Evolutionary conservation across 1,139 yeast genomes (phyloP), one percentile per base, ranked within the genome.

Genomic region (Meyerozyma sp.): DNA sequence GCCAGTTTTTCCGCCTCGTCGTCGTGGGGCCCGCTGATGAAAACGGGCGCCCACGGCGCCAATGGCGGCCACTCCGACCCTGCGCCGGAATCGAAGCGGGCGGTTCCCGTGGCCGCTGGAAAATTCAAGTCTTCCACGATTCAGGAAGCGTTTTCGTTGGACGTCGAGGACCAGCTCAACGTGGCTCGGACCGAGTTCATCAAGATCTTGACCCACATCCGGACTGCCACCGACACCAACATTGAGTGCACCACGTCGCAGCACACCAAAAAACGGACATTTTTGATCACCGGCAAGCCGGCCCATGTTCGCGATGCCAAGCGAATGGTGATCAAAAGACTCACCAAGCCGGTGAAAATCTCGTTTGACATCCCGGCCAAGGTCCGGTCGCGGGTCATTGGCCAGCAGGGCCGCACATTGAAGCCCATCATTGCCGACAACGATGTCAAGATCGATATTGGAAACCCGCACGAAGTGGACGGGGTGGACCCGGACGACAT

Each of bases 191-290:
- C 80, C 21, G 93, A 85, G 55, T 77, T 84, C 49, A 64, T 81
- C 58, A 79, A 81, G 58, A 76, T 84, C 49, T 70, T 89, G 51
- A 72, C 80, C 41, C 66, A 77, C 41, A 79, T 87, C 55, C 83
- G 83, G 62, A 68, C 80, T 48, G 70, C 70, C 36, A 77, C 85
- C 48, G 69, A 74, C 42, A 88, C 91, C 43, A 77, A 80, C 48
- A 80, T 91, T 50, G 96, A 91, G 61, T 86, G 95, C 48, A 88
- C 96, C 43, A 75, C 90, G 45, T 85, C 95, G 44, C 77, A 78
- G 52, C 79, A 79, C 52, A 82, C 86, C 45, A 88, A 85, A 57
- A 82, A 81, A 59, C 83, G 96, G 66, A 88, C 95, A 27, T 89
- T 91, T 57, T 77, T 93, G 62, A 79, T 93, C 54, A 79, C 84